Percentiles rank a stretch among this genome's conserved stretches.
phyloP scores from a whole-genome alignment of 768 basidiomycete species.

The Asterophora lycoperdoides region DNA sequence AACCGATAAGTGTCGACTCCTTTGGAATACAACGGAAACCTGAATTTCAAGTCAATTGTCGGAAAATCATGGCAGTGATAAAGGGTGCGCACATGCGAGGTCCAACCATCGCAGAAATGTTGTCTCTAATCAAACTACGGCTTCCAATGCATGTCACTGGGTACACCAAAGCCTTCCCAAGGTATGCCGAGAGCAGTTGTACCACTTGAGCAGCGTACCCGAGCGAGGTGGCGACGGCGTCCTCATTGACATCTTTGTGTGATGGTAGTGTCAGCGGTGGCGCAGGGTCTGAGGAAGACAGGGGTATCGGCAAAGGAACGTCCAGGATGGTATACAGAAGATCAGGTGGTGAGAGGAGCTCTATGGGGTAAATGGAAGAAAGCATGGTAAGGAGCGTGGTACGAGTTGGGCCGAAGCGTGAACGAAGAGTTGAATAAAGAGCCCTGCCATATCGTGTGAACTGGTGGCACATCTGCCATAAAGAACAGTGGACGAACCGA shows the following conservation, averaged over 20 bases:
- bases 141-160: constrained; percentile 90
- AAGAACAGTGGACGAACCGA: constrained; percentile 3
- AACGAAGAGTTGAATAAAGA: constrained; percentile 42
- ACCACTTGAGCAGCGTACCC: constrained; percentile 89
- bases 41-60: constrained; percentile 25
- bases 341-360: constrained; percentile 75
- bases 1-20: constrained; percentile 97
- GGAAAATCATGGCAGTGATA: not conserved
- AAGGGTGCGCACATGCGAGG: constrained; percentile 72
- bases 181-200: constrained; percentile 75
- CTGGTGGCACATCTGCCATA: constrained; percentile 13
- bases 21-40: constrained; percentile 93
- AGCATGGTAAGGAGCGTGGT: constrained; percentile 67
- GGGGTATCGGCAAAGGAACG: constrained; percentile 88
- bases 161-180: constrained; percentile 75
- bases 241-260: constrained; percentile 77
- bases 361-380: constrained; percentile 83
- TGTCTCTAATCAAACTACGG: constrained; percentile 86
- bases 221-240: constrained; percentile 81
- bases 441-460: constrained; percentile 33
- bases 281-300: constrained; percentile 68
- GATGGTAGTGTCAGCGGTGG: constrained; percentile 69
- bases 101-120: constrained; percentile 92
- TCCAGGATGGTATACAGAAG: constrained; percentile 86
- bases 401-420: constrained; percentile 48